phyloP scores from a whole-genome alignment of 306 rosid genomes.

The Adenanthera pavonina region DNA sequence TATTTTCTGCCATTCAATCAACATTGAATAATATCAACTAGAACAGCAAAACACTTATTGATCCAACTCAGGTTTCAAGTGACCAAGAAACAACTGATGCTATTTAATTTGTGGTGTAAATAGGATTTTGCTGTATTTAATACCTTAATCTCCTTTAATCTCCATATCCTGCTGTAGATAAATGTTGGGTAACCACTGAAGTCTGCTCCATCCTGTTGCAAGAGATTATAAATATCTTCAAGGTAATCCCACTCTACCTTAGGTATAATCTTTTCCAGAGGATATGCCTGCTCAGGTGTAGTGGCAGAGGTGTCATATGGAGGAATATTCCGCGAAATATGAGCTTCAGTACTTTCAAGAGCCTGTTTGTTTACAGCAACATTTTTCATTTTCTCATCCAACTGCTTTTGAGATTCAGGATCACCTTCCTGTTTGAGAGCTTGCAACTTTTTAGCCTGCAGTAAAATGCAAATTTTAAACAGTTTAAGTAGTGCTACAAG shows the following conservation, averaged over 20 bases:
- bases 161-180: conserved; percentile 60
- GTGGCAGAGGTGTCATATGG: conserved; percentile 74
- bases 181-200: conserved; percentile 64
- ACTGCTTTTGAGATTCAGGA: conserved; percentile 57
- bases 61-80: neutral
- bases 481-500: neutral
- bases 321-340: conserved; percentile 67
- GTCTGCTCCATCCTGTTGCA: conserved; percentile 47
- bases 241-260: conserved; percentile 75
- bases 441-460: conserved; percentile 58
- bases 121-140: conserved; percentile 8
- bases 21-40: conserved; percentile 7
- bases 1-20: conserved; percentile 13
- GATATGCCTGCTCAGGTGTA: conserved; percentile 73
- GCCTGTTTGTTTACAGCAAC: conserved; percentile 61
- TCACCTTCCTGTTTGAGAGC: conserved; percentile 55
- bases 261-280: conserved; percentile 76
- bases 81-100: neutral
- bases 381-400: conserved; percentile 63
- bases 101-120: conserved; percentile 11
- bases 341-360: conserved; percentile 55
- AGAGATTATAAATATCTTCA: conserved; percentile 60
- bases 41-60: neutral
- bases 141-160: conserved; percentile 65
- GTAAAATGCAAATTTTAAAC: conserved; percentile 23